A percentile compares a stretch with the other conserved stretches of the same genome.
Evolutionary conservation across 2,329 filamentous ascomycete species (phyloP).

Genomic region (Ophiostoma fasciatum): DNA sequence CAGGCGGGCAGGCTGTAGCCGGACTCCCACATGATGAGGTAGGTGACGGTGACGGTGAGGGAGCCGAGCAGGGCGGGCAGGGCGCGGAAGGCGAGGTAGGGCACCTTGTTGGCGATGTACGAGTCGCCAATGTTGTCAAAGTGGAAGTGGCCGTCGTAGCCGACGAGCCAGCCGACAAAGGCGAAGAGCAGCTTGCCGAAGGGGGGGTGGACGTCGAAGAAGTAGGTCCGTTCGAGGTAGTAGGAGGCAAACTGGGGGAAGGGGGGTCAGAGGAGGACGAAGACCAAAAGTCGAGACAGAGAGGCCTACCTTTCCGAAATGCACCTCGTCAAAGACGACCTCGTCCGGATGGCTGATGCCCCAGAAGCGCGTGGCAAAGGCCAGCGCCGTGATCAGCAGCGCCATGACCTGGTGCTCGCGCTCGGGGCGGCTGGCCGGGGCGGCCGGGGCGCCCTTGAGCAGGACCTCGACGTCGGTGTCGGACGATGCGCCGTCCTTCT

Average conservation of each 20-base stretch:
- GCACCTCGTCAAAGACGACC: slow-evolving; percentile 97
- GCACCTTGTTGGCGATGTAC: slow-evolving; percentile 92
- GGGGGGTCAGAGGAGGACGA: neutral
- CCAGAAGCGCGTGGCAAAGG: slow-evolving; percentile 89
- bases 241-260: slow-evolving; percentile 49
- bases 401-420: slow-evolving; percentile 76
- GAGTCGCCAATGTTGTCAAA: slow-evolving; percentile 99
- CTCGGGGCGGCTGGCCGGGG: slow-evolving; percentile 37
- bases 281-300: neutral
- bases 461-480: slow-evolving; percentile 38
- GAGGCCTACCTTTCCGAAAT: slow-evolving; percentile 88
- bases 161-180: slow-evolving; percentile 91
- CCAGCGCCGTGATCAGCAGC: slow-evolving; percentile 60
- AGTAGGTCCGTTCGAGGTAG: slow-evolving; percentile 94
- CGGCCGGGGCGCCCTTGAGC: slow-evolving; percentile 25
- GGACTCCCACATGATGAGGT: slow-evolving; percentile 99
- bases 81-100: slow-evolving; percentile 89
- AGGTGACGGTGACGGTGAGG: slow-evolving; percentile 84
- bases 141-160: slow-evolving; percentile 91
- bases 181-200: slow-evolving; percentile 97
- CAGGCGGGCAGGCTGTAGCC: slow-evolving; percentile 92
- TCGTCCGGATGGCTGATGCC: slow-evolving; percentile 90
- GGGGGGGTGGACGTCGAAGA: slow-evolving; percentile 98
- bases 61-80: slow-evolving; percentile 86
- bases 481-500: slow-evolving; percentile 28